Evolutionary conservation across 495 filamentous ascomycete species (phyloP).

Genomic region (Cercophora sp.): DNA sequence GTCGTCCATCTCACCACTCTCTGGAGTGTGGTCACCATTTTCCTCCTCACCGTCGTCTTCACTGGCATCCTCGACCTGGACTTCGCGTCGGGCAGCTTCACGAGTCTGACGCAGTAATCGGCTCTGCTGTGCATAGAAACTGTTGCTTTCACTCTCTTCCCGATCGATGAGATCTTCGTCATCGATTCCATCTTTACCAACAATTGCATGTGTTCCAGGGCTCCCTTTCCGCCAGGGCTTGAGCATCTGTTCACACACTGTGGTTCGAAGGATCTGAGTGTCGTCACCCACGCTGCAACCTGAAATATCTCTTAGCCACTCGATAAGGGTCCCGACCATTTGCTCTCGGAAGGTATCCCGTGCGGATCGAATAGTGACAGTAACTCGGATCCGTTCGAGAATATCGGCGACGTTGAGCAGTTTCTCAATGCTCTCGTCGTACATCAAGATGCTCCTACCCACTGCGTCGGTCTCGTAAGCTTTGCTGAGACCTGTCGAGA

Average conservation of each 20-base stretch:
- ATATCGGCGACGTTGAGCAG: constrained; percentile 72
- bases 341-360: constrained; percentile 95
- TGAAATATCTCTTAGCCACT: constrained; percentile 91
- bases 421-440: constrained; percentile 63
- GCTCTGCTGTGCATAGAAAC: constrained; percentile 28
- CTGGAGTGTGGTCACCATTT: constrained; percentile 32
- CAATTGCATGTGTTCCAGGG: constrained; percentile 72
- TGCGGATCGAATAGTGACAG: constrained; percentile 88
- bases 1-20: constrained; percentile 41
- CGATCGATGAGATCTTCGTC: constrained; percentile 63
- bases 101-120: constrained; percentile 33
- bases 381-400: constrained; percentile 93
- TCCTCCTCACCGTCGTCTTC: constrained; percentile 62
- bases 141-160: constrained; percentile 28
- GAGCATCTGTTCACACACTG: constrained; percentile 87
- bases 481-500: constrained; percentile 62
- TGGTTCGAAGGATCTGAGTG: constrained; percentile 69
- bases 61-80: constrained; percentile 51
- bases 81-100: constrained; percentile 48
- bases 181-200: constrained; percentile 83
- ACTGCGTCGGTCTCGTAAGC: constrained; percentile 85
- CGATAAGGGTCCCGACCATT: constrained; percentile 97
- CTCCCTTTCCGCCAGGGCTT: constrained; percentile 83
- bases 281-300: constrained; percentile 83
- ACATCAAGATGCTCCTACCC: constrained; percentile 77